These are phyloP conservation scores for Quercus alba DNA, from an alignment of 306 rosid genomes.

Conservation along the genomic window DNA sequence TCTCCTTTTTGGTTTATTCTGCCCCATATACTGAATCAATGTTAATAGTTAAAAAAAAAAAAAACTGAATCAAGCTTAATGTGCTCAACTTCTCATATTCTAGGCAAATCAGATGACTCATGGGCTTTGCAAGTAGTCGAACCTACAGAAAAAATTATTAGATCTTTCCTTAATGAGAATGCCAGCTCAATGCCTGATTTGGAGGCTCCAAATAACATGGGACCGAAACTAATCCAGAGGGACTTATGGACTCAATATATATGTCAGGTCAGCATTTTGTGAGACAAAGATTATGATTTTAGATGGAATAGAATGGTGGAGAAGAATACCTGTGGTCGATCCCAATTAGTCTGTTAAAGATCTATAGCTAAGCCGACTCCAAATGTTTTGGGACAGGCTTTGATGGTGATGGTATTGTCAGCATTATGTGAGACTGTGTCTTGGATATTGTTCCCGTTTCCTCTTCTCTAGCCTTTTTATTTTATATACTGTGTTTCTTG, in stretches of 20 bases:
- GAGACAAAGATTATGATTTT: no score
- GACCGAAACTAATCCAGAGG: conserved; percentile 45
- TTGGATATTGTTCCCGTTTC: neutral
- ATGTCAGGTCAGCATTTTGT: conserved; percentile 57
- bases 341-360: no score
- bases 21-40: neutral
- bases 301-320: no score
- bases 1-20: neutral
- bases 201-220: conserved; percentile 28
- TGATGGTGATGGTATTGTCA: no score
- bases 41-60: neutral
- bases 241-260: conserved; percentile 86
- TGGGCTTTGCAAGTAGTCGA: conserved; percentile 65
- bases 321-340: no score
- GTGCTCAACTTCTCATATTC: conserved; percentile 1
- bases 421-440: neutral
- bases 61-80: neutral
- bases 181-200: conserved; percentile 21
- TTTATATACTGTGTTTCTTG: neutral
- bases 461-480: neutral
- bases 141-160: conserved; percentile 48
- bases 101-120: conserved; percentile 61
- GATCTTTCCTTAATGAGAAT: conserved; percentile 45
- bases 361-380: no score
- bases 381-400: no score